Evolutionary conservation across 148 eudicot genomes (phyloP), one percentile per base, ranked within the genome.

Genomic region (Nyssa sinensis): DNA sequence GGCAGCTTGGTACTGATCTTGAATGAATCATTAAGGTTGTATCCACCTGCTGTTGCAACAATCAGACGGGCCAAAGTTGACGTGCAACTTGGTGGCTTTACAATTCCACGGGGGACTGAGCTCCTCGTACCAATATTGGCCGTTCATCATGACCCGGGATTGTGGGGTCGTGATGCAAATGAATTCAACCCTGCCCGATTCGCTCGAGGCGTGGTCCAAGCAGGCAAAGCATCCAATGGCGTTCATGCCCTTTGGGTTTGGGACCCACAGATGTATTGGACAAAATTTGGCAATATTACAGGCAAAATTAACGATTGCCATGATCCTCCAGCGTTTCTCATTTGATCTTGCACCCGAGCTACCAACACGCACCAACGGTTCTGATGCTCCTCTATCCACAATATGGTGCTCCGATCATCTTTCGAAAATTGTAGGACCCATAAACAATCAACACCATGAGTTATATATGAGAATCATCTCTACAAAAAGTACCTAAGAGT

Each of bases 121-220:
- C 74, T 89, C 65, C 78, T 89, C 1, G 62, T 89, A 14, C 93
- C 93, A 21, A 85, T 89, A 69, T 16, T 89, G 41, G 87, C 90
- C 62, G 84, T 89, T n/a, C 90, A 89, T 74, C 90, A 89, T 29
- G 93, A 89, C 11, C 74, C 72, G 5, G 62, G n/a, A 6, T 23
- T 89, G 14, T 89, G 93, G 90, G 90, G 93, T 5, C 75, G 80
- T 0, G 88, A 89, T 7, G 86, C 82, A 0, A 58, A 69, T 0
- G 88, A 89, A 35, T 89, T 89, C 74, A 89, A 87, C 74, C 93
- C 93, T 0, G 65, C 80, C 31, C 80, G 90, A 0, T 89, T 89
- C 11, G 23, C 87, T 7, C 73, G 70, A n/a, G 93, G 90, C 0
- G 63, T 70, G 37, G 70, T 85, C 21, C 79, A 81, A 16, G 86